A percentile compares a stretch with the other conserved stretches of the same genome.
Conservation (phyloP, 2,329 filamentous ascomycete species). For the Emmonsiellopsis sp. region DNA sequence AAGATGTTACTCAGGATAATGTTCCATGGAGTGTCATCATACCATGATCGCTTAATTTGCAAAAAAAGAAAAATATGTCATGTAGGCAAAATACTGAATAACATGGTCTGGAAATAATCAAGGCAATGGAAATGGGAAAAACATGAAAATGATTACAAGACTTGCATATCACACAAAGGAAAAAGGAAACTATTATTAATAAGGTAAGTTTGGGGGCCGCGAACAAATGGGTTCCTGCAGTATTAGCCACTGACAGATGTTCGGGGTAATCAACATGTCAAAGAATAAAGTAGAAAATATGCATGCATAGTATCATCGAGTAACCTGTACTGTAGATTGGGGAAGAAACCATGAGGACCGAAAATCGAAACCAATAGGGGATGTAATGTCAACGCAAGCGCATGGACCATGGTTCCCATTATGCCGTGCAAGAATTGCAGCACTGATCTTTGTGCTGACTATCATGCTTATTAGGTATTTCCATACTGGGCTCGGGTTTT, state of each 20-base stretch:
- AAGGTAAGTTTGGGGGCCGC: not conserved
- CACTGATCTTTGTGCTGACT: not conserved
- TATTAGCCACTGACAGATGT: not conserved
- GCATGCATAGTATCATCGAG: not conserved
- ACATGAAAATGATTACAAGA: not conserved
- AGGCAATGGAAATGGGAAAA: not conserved
- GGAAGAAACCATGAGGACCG: not conserved
- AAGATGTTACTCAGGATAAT: not conserved
- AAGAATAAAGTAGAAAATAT: not conserved
- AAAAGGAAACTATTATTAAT: not conserved
- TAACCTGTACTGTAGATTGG: not conserved
- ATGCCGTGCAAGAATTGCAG: not conserved
- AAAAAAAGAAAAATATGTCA: not conserved
- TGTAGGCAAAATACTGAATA: not conserved
- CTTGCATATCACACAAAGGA: not conserved
- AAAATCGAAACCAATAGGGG: not conserved
- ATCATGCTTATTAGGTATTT: no score
- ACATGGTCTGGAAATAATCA: not conserved
- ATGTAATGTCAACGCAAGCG: not conserved
- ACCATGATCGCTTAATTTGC: not conserved
- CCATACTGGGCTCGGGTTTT: not conserved
- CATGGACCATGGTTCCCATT: not conserved
- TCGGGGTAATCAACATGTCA: not conserved
- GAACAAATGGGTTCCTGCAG: not conserved
- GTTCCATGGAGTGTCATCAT: not conserved